Evolutionary conservation across 2,329 filamentous ascomycete genomes (phyloP), one percentile per base, ranked within the genome.

Genomic region (Corinectria fuckeliana): DNA sequence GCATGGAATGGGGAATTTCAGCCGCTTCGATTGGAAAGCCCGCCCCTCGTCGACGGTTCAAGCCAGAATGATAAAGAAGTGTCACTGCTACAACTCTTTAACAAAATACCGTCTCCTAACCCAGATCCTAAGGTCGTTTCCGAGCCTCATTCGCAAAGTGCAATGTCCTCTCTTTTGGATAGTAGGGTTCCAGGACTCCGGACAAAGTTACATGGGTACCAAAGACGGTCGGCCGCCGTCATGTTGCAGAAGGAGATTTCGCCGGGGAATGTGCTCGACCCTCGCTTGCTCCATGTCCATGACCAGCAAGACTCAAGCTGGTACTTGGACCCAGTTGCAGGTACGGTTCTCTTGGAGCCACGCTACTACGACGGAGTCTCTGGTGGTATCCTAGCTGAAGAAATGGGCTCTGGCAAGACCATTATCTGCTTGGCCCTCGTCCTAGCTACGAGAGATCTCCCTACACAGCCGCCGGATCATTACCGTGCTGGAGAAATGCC

Each of bases 361-460:
- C 82, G 84, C 2, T 85, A 85, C 58, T 97, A 94, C 66, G 92
- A 95, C 42, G 83, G 87, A 23, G 84, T 88, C 5, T 82, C 84
- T 58, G 93, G 93, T 30, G 94, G 93, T 3, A 90, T 94, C 13
- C 77, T 93, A 13, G 90, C 91, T 0, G 91, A 95, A 71, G 89
- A 91, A 63, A 93, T 93, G 91, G 90, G 89, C 5, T 78, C 85
- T 0, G 93, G 94, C 0, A 98, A 97, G 78, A 97, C 94, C 0
- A 77, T 97, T 23, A 96, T 97, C 10, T 94, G 91, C 63, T 77
- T 98, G 16, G 82, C 89, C 6, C 77, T 92, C 2, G 88, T 97
- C 36, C 79, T 96, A 23, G 88, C 92, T 3, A 96, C 92, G 0
- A 87, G 85, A 67, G 81, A 88, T 28, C 84, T 93, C 61, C 84